Evolutionary conservation across 148 eudicot genomes (phyloP).

Genomic region (Drosera capensis): DNA sequence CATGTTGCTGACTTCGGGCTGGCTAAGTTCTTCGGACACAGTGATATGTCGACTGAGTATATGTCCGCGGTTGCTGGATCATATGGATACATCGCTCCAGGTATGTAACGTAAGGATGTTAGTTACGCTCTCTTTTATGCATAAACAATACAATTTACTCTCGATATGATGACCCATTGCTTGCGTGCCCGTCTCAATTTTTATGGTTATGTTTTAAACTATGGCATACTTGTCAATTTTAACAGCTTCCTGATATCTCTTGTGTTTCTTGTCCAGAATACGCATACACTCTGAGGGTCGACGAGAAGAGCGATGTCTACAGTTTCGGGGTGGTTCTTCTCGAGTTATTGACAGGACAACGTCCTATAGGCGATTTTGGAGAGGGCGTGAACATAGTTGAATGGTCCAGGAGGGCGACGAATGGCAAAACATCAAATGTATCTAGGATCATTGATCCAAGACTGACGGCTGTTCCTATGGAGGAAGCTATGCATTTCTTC

Average conservation of each 20-base stretch:
- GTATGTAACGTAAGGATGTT: slow-evolving; percentile 20
- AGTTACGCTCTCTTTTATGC: slow-evolving; percentile 1
- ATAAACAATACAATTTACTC: not conserved
- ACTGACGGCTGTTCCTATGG: slow-evolving; percentile 38
- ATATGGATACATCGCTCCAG: slow-evolving; percentile 97
- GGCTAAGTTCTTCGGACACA: slow-evolving; percentile 65
- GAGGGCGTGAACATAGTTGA: slow-evolving; percentile 90
- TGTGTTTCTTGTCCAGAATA: slow-evolving; percentile 35
- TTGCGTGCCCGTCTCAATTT: not conserved
- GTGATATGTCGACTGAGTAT: slow-evolving; percentile 71
- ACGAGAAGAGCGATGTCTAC: slow-evolving; percentile 90
- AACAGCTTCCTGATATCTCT: not conserved
- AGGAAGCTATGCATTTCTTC: slow-evolving; percentile 79
- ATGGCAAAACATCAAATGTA: slow-evolving; percentile 39
- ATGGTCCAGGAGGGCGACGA: slow-evolving; percentile 40
- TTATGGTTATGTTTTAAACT: not conserved
- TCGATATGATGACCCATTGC: not conserved
- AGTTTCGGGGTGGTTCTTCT: slow-evolving; percentile 84
- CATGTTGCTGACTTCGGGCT: slow-evolving; percentile 94
- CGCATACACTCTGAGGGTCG: slow-evolving; percentile 74
- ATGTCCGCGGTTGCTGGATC: slow-evolving; percentile 96
- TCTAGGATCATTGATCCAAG: slow-evolving; percentile 36
- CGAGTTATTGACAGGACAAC: slow-evolving; percentile 65
- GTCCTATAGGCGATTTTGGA: slow-evolving; percentile 82
- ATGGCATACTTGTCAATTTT: not conserved